A percentile compares a stretch with the other conserved stretches of the same genome.
phyloP scores from a whole-genome alignment of 495 filamentous ascomycete species.

The Rhypophila decipiens region DNA sequence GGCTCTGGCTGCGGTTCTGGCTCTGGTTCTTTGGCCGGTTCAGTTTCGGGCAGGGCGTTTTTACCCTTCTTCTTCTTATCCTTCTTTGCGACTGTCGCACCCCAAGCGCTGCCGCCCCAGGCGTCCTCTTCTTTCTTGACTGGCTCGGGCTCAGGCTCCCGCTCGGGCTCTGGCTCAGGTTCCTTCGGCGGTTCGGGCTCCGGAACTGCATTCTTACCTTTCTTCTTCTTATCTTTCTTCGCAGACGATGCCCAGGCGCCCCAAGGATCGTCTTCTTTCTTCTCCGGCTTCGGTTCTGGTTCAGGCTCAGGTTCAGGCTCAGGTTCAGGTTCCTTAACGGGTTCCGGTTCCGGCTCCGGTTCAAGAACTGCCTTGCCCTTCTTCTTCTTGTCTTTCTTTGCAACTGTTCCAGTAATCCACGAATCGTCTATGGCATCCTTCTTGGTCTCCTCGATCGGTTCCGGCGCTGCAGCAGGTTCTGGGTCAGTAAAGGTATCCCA shows the following conservation, averaged over 20 bases:
- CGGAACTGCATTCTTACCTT: slow-evolving; percentile 12
- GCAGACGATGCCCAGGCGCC: neutral
- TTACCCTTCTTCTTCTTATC: slow-evolving; percentile 32
- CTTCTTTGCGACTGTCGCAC: slow-evolving; percentile 8
- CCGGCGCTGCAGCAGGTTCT: slow-evolving; percentile 24
- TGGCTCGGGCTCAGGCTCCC: slow-evolving; percentile 26
- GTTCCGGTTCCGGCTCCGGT: slow-evolving; percentile 10
- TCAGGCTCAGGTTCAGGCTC: slow-evolving; percentile 23
- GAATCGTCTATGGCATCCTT: neutral
- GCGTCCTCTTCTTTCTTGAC: slow-evolving; percentile 22
- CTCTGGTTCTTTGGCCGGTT: slow-evolving; percentile 11
- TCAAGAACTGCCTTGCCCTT: slow-evolving; percentile 7
- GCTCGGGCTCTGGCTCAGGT: slow-evolving; percentile 13
- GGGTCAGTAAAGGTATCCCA: slow-evolving; percentile 6
- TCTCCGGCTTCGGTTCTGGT: slow-evolving; percentile 14
- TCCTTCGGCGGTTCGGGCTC: slow-evolving; percentile 16
- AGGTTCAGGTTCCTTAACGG: slow-evolving; percentile 14
- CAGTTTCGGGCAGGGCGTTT: slow-evolving; percentile 1
- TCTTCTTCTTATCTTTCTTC: slow-evolving; percentile 31
- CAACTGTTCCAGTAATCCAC: neutral
- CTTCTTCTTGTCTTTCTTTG: slow-evolving; percentile 6
- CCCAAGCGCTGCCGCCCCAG: no score
- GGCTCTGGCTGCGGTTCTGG: no score
- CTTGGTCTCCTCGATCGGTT: slow-evolving; percentile 6
- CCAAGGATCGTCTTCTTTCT: slow-evolving; percentile 18